phyloP scores from a whole-genome alignment of 176 grass and related monocot species.

The Triticum turgidum region DNA sequence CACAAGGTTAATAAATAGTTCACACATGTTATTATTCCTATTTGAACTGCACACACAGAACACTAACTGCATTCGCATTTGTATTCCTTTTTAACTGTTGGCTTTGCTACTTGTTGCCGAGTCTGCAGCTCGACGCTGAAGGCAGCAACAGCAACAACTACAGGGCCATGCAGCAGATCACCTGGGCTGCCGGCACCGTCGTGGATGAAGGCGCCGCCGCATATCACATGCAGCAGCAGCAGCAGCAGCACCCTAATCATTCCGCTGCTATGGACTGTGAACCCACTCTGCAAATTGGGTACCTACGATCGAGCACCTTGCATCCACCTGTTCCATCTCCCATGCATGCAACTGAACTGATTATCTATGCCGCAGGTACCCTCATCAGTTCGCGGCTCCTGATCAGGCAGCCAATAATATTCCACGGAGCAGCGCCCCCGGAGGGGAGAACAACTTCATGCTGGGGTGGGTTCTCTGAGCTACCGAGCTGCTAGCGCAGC shows the following conservation, averaged over 20 bases:
- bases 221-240: slow-evolving; percentile 57
- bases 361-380: slow-evolving; percentile 46
- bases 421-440: slow-evolving; percentile 42
- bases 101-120: not conserved
- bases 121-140: slow-evolving; percentile 69
- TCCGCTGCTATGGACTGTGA: slow-evolving; percentile 67
- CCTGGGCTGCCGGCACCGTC: slow-evolving; percentile 54
- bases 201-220: slow-evolving; percentile 43
- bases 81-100: not conserved
- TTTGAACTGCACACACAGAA: not conserved
- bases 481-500: not conserved
- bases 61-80: not conserved
- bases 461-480: slow-evolving; percentile 79
- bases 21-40: not conserved
- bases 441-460: slow-evolving; percentile 86
- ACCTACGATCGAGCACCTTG: not conserved
- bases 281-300: slow-evolving; percentile 90
- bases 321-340: not conserved
- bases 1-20: slow-evolving; percentile 42
- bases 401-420: slow-evolving; percentile 42
- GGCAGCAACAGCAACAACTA: slow-evolving; percentile 45
- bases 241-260: slow-evolving; percentile 45
- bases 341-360: not conserved
- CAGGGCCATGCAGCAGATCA: slow-evolving; percentile 53
- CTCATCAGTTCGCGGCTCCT: slow-evolving; percentile 56